These are phyloP conservation scores for Backusella australiensis DNA, from an alignment of 192 early-diverging fungal species.

Conservation along the genomic window DNA sequence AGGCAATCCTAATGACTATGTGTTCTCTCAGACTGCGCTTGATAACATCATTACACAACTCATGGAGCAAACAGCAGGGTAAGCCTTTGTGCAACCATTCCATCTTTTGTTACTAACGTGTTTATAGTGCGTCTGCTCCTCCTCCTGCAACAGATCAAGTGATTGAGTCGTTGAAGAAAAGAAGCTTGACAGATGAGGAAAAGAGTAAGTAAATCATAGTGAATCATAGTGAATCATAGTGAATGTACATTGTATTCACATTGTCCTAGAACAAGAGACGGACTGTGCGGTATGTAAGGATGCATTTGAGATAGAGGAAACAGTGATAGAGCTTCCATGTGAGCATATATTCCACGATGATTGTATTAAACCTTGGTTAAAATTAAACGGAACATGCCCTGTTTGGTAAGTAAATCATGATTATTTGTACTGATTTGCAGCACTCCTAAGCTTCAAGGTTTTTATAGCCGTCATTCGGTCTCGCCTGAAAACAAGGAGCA, in stretches of 20 bases:
- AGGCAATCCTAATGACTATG: slow-evolving; percentile 81
- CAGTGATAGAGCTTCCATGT: slow-evolving; percentile 73
- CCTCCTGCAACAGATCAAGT: slow-evolving; percentile 78
- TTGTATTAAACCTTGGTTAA: slow-evolving; percentile 92
- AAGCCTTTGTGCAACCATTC: neutral
- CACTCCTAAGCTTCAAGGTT: neutral
- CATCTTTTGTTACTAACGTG: no score
- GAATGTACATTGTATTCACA: no score
- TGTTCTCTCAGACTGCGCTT: slow-evolving; percentile 75
- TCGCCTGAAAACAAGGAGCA: slow-evolving; percentile 8
- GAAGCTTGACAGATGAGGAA: slow-evolving; percentile 53
- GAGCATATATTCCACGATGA: slow-evolving; percentile 85
- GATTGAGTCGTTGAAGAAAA: slow-evolving; percentile 63
- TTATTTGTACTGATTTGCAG: neutral
- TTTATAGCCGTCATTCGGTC: slow-evolving; percentile 22
- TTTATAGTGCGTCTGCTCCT: slow-evolving; percentile 63
- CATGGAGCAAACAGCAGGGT: slow-evolving; percentile 71
- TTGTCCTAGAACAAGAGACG: slow-evolving; percentile 47
- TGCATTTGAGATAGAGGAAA: slow-evolving; percentile 70
- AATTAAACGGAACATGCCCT: slow-evolving; percentile 92
- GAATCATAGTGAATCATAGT: neutral
- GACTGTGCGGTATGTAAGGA: slow-evolving; percentile 93
- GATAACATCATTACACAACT: slow-evolving; percentile 89
- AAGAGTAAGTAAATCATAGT: slow-evolving; percentile 19
- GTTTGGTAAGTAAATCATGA: slow-evolving; percentile 62